Percentiles rank a stretch among this genome's conserved stretches.
Conservation (phyloP, 2,329 filamentous ascomycete species). For the Xylaria hypoxylon region DNA sequence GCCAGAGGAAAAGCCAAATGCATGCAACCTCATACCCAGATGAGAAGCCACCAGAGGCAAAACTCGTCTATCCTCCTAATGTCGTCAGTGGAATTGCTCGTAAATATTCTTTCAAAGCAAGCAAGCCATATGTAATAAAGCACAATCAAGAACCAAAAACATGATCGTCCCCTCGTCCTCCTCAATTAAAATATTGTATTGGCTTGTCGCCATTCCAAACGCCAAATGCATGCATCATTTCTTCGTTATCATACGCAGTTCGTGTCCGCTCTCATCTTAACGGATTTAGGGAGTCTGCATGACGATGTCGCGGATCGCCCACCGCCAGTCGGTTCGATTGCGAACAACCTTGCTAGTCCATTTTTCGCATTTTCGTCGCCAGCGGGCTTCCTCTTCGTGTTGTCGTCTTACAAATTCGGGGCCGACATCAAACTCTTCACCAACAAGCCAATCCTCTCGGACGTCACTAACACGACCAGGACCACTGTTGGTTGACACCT, state of each 20-base stretch:
- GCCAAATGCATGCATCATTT: conserved; percentile 32
- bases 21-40: conserved; percentile 30
- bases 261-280: conserved; percentile 21
- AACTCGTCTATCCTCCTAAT: conserved; percentile 21
- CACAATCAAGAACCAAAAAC: conserved; percentile 32
- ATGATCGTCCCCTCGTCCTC: conserved; percentile 8
- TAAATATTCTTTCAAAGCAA: conserved; percentile 23
- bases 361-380: conserved; percentile 86
- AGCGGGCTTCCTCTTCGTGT: conserved; percentile 89
- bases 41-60: conserved; percentile 16
- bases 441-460: conserved; percentile 84
- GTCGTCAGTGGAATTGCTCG: conserved; percentile 18
- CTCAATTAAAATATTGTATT: conserved; percentile 34
- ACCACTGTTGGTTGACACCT: conserved; percentile 61
- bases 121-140: conserved; percentile 27
- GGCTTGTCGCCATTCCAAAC: conserved; percentile 26
- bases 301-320: conserved; percentile 76
- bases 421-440: conserved; percentile 97
- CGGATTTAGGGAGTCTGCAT: conserved; percentile 46
- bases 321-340: conserved; percentile 76
- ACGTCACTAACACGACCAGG: conserved; percentile 68
- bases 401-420: conserved; percentile 92
- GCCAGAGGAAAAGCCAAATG: conserved; percentile 34
- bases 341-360: conserved; percentile 76
- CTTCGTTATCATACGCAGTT: conserved; percentile 36